Evolutionary conservation across 495 filamentous ascomycete species (phyloP).

Genomic region (Penicillium soppii): DNA sequence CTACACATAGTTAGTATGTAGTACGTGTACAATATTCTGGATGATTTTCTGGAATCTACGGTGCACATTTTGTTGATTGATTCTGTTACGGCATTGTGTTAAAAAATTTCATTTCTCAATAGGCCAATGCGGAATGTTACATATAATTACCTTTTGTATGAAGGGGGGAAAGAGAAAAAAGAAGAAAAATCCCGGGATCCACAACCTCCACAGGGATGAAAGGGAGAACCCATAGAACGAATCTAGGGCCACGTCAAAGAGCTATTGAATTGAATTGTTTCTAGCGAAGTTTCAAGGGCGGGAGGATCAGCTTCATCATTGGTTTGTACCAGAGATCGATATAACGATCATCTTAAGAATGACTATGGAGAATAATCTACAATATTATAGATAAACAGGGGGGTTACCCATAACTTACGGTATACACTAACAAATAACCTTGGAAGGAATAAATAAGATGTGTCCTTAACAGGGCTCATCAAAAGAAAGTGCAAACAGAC

Average conservation of each 20-base stretch:
- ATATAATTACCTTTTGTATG: no score
- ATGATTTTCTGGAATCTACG: no score
- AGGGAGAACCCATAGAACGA: slow-evolving; percentile 3
- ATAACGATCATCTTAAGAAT: slow-evolving; percentile 1
- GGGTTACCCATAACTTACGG: no score
- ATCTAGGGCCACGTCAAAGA: background rate
- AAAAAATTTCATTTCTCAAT: no score
- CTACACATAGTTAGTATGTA: no score
- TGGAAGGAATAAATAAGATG: background rate
- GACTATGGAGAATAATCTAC: no score
- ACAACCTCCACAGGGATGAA: slow-evolving; percentile 7
- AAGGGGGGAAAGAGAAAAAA: background rate
- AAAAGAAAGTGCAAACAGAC: slow-evolving; percentile 16
- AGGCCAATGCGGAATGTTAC: background rate
- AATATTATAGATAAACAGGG: background rate
- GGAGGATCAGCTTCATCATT: background rate
- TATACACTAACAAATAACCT: background rate
- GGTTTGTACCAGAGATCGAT: background rate
- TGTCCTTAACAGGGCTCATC: slow-evolving; percentile 10
- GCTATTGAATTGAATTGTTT: slow-evolving; percentile 10
- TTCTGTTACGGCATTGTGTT: no score
- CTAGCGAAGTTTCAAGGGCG: background rate
- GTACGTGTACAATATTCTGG: no score
- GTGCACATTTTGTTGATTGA: no score
- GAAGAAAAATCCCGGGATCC: background rate